These are phyloP conservation scores for Cercospora sp. DNA, from an alignment of 2,329 filamentous ascomycete species.

Conservation along the genomic window DNA sequence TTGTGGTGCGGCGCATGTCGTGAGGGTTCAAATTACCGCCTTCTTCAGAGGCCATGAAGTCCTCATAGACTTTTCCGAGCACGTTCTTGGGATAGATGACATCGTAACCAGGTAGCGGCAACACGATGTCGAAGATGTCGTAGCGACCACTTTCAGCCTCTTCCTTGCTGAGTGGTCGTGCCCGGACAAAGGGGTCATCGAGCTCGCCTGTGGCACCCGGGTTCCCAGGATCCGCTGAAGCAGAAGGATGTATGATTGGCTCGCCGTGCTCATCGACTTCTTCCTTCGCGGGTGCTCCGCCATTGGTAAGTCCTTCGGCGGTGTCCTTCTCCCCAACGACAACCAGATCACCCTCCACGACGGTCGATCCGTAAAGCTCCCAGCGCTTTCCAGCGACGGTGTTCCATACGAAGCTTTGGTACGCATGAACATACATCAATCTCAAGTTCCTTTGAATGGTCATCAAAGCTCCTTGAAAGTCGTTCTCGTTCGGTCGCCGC, in stretches of 20 bases:
- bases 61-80: slow-evolving; percentile 78
- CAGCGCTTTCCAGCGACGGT: slow-evolving; percentile 77
- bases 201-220: slow-evolving; percentile 47
- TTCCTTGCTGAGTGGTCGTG: slow-evolving; percentile 70
- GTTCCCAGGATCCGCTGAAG: slow-evolving; percentile 16
- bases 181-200: slow-evolving; percentile 64
- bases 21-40: slow-evolving; percentile 80
- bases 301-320: slow-evolving; percentile 40
- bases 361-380: slow-evolving; percentile 68
- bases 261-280: slow-evolving; percentile 63
- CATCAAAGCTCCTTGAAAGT: slow-evolving; percentile 79
- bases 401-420: slow-evolving; percentile 96
- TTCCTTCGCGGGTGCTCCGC: slow-evolving; percentile 37
- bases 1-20: slow-evolving; percentile 81
- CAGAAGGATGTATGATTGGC: slow-evolving; percentile 61
- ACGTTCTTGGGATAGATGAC: slow-evolving; percentile 82
- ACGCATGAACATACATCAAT: slow-evolving; percentile 95
- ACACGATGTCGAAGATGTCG: slow-evolving; percentile 81
- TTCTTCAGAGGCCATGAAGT: slow-evolving; percentile 78
- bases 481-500: slow-evolving; percentile 55
- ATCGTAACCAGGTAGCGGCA: slow-evolving; percentile 90
- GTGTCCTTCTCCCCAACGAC: slow-evolving; percentile 61
- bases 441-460: slow-evolving; percentile 78
- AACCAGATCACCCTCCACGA: slow-evolving; percentile 84
- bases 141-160: slow-evolving; percentile 76